phyloP scores from a whole-genome alignment of 2,329 filamentous ascomycete species.

The Claviceps quebecensis region DNA sequence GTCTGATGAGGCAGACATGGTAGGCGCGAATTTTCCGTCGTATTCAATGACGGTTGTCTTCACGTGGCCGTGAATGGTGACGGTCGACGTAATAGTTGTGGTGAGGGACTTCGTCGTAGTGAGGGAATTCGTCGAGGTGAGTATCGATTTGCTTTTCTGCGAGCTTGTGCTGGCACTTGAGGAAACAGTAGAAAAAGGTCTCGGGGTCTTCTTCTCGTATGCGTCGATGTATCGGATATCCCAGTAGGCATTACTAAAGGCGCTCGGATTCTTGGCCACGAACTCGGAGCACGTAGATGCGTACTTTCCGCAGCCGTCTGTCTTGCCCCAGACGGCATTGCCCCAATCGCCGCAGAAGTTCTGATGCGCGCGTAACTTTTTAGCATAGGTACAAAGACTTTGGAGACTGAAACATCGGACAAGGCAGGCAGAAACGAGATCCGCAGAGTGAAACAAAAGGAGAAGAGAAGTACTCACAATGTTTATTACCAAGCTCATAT shows the following conservation, averaged over 20 bases:
- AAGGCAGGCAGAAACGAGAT: no score
- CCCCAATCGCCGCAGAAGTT: slow-evolving; percentile 71
- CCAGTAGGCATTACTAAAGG: slow-evolving; percentile 31
- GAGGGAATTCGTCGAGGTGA: background rate
- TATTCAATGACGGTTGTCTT: background rate
- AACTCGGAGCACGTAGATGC: slow-evolving; percentile 32
- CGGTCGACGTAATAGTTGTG: slow-evolving; percentile 1
- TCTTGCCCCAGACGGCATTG: slow-evolving; percentile 28
- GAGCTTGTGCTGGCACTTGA: no score
- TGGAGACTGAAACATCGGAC: no score
- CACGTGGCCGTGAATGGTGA: slow-evolving; percentile 12
- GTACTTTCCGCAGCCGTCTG: slow-evolving; percentile 24
- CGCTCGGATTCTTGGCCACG: slow-evolving; percentile 30
- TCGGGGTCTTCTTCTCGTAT: slow-evolving; percentile 17
- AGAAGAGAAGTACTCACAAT: slow-evolving; percentile 28
- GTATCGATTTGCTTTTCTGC: no score
- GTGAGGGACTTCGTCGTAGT: background rate
- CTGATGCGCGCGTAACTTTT: slow-evolving; percentile 12
- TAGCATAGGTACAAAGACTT: no score
- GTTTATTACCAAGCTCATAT: slow-evolving; percentile 60
- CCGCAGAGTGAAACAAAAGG: background rate
- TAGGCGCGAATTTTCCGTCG: background rate
- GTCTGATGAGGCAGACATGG: background rate
- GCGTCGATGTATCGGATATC: slow-evolving; percentile 41
- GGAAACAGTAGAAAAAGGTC: background rate